These are phyloP conservation scores for Neofusicoccum umdonicola DNA, from an alignment of 2,329 filamentous ascomycete genomes.

Conservation along the genomic window DNA sequence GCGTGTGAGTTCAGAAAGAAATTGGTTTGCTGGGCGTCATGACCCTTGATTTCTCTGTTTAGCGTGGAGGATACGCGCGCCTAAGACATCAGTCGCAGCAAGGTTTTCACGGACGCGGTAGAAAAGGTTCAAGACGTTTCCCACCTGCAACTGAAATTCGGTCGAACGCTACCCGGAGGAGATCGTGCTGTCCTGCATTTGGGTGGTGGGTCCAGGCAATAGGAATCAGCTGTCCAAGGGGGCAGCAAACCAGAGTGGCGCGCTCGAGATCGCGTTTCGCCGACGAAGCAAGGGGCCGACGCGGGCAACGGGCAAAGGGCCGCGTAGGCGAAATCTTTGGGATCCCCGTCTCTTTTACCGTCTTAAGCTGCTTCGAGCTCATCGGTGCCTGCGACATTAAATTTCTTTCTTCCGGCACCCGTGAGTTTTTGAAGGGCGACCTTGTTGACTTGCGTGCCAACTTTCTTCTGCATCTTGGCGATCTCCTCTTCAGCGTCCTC, in stretches of 20 bases:
- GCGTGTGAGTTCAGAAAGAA: slow-evolving; percentile 17
- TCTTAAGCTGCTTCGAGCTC: slow-evolving; percentile 47
- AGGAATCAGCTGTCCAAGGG: slow-evolving; percentile 15
- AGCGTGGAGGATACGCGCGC: slow-evolving; percentile 16
- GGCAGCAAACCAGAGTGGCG: slow-evolving; percentile 18
- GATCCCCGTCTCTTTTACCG: slow-evolving; percentile 8
- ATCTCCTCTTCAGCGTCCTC: slow-evolving; percentile 95
- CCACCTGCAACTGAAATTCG: slow-evolving; percentile 15
- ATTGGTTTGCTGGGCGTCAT: slow-evolving; percentile 19
- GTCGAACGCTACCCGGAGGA: slow-evolving; percentile 11
- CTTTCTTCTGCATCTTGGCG: slow-evolving; percentile 94
- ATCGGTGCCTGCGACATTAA: slow-evolving; percentile 73
- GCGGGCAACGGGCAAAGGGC: slow-evolving; percentile 12
- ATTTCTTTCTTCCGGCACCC: slow-evolving; percentile 78
- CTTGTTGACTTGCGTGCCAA: slow-evolving; percentile 84
- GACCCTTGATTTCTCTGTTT: slow-evolving; percentile 16
- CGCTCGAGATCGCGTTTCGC: slow-evolving; percentile 19
- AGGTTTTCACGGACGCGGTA: slow-evolving; percentile 17
- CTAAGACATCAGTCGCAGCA: slow-evolving; percentile 20
- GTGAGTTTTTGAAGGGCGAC: slow-evolving; percentile 87
- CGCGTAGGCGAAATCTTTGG: slow-evolving; percentile 8
- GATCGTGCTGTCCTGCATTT: slow-evolving; percentile 16
- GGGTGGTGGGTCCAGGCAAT: slow-evolving; percentile 10
- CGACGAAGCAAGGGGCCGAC: slow-evolving; percentile 17
- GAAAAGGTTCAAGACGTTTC: slow-evolving; percentile 8